Base-by-base conservation (phyloP, 2,329 filamentous ascomycete species). In the Emydomyces testavorans region DNA sequence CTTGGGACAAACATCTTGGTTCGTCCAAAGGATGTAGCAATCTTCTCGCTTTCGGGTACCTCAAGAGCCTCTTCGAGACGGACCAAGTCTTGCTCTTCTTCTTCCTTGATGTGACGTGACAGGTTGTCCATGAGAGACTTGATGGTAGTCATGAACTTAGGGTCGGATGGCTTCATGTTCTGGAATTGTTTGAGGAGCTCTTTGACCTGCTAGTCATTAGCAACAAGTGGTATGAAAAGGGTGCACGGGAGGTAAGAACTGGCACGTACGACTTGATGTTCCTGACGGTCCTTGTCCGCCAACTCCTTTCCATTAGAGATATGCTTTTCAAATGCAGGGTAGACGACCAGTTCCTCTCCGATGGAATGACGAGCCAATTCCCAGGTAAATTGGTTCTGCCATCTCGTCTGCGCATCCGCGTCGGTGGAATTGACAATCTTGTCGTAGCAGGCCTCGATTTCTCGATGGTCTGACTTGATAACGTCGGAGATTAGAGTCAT, bases 1-100 rank as follows among this genome's bases (percentile, higher is more conserved):
- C 71, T 62, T 1, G 75, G 75, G 1, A 73, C 70, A 54, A 79
- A 74, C 21, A 61, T 60, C 62, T 79, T 79, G 5, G 74, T 78
- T 2, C 71, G 65, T 2, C 55, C 60, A 51, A 79, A 78, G 15
- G 62, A 70, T 4, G 54, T 62, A 2, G 68, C 65, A 37, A 75
- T 51, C 0, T 55, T 46, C 20, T 67, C 57, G 0, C 66, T 69
- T 3, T 66, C 62, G 0, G 60, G 48, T 1, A 39, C 32, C 0
- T 61, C 54, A 1, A 78, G 58, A 0, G 62, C 58, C 1, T 62
- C 48, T 54, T 79, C 74, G 0, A 78, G 64, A 7, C 63, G 63
- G 0, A 70, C 70, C 0, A 79, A 50, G 41, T 77, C 75, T 0
- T 69, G 57, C 1, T 58, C 56, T 50, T 78, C 75, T 53, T 78